These are phyloP conservation scores for Fusarium paranaense DNA, from an alignment of 2,329 filamentous ascomycete species.

Conservation along the genomic window DNA sequence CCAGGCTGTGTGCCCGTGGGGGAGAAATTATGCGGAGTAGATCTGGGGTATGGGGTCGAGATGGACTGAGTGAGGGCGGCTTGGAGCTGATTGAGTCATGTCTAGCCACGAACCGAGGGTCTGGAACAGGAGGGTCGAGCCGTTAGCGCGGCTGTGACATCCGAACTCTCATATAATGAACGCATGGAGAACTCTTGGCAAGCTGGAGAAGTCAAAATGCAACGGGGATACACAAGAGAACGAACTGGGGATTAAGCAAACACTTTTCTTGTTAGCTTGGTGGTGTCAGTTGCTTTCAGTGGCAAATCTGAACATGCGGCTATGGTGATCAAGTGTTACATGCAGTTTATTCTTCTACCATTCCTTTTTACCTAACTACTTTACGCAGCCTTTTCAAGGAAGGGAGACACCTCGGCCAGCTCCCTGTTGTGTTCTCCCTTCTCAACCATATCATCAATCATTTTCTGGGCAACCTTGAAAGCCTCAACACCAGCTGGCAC, in stretches of 20 bases:
- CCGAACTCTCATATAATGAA: background rate
- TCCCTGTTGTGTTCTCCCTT: conserved; percentile 37
- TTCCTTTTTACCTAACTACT: background rate
- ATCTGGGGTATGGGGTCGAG: background rate
- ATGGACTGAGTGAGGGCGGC: background rate
- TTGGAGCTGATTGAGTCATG: background rate
- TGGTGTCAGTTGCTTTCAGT: background rate
- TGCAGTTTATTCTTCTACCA: background rate
- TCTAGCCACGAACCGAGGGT: background rate
- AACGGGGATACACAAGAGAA: background rate
- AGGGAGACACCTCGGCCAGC: conserved; percentile 6
- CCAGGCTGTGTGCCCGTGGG: background rate
- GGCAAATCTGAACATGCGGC: background rate
- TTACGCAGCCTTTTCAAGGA: background rate
- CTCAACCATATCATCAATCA: conserved; percentile 41
- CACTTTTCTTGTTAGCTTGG: background rate
- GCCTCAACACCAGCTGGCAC: conserved; percentile 56
- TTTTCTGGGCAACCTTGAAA: conserved; percentile 44
- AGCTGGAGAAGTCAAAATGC: background rate
- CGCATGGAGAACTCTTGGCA: background rate
- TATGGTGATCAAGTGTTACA: background rate
- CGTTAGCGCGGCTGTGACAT: background rate
- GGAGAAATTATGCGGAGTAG: background rate
- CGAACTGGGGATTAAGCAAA: background rate
- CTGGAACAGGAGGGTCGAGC: background rate